These are phyloP conservation scores for Globisporangium cylindrosporum DNA, from an alignment of 352 stramenopile genomes.

Conservation along the genomic window DNA sequence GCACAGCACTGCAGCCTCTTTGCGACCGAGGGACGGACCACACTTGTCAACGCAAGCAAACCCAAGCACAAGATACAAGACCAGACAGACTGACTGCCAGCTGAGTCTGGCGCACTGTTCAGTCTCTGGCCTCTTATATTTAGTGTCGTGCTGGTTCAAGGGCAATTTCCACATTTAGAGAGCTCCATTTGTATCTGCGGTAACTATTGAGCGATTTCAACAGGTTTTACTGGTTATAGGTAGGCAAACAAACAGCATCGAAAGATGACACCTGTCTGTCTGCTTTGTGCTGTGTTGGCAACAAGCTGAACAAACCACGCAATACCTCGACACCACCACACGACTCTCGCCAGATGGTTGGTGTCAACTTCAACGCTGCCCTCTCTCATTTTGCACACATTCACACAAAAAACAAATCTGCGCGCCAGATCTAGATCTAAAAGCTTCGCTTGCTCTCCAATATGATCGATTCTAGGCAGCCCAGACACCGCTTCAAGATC, in stretches of 20 bases:
- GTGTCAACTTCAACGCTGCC: not conserved
- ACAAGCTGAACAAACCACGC: not conserved
- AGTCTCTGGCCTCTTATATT: not conserved
- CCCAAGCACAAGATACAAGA: not conserved
- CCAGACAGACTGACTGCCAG: not conserved
- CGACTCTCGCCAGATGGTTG: not conserved
- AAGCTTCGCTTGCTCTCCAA: not conserved
- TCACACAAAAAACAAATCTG: not conserved
- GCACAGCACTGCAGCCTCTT: not conserved
- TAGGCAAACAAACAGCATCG: not conserved
- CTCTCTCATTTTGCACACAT: not conserved
- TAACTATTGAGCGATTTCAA: not conserved
- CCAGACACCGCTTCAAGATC: not conserved
- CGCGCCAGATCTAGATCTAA: not conserved
- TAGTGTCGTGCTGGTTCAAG: not conserved
- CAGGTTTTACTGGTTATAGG: not conserved
- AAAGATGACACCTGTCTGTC: not conserved
- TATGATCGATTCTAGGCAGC: not conserved
- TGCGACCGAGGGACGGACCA: not conserved
- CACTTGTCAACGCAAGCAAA: not conserved
- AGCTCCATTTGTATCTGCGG: not conserved
- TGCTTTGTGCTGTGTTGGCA: not conserved
- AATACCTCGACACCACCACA: not conserved
- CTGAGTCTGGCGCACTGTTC: not conserved
- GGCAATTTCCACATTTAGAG: not conserved